These are phyloP conservation scores for Melaleuca alternifolia DNA, from an alignment of 345 rosid species.

Conservation along the genomic window DNA sequence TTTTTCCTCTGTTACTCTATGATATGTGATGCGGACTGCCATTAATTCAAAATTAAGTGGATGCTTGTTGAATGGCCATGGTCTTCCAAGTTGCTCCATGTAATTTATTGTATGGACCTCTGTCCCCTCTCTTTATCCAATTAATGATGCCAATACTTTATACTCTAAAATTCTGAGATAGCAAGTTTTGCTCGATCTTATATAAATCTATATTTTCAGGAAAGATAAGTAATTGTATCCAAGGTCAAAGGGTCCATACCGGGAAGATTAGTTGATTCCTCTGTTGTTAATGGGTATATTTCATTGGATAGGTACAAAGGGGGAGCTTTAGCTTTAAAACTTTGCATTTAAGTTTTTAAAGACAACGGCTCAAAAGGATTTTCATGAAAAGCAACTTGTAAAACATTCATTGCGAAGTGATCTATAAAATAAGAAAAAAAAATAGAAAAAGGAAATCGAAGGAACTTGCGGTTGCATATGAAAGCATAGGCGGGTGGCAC, in stretches of 20 bases:
- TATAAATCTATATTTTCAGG: neutral
- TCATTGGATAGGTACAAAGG: neutral
- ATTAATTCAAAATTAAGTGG: too few relatives aligned
- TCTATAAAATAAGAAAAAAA: neutral
- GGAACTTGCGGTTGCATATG: too few relatives aligned
- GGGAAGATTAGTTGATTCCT: too few relatives aligned
- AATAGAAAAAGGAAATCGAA: too few relatives aligned
- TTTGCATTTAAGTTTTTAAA: rapidly evolving
- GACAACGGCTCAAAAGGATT: too few relatives aligned
- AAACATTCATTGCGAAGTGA: neutral
- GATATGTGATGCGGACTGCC: neutral
- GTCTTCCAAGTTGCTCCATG: neutral
- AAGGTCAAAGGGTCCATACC: neutral
- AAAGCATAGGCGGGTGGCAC: too few relatives aligned
- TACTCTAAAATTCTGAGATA: neutral
- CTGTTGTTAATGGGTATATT: too few relatives aligned
- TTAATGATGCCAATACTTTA: neutral
- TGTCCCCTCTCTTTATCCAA: neutral
- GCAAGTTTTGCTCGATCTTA: neutral
- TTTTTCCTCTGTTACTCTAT: too few relatives aligned
- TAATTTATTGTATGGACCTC: neutral
- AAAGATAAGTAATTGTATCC: too few relatives aligned
- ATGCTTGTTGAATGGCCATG: neutral
- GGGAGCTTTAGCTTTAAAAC: rapidly evolving
- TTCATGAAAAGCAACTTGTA: neutral